Evolutionary conservation across 306 rosid genomes (phyloP), one percentile per base, ranked within the genome.

Genomic region (Canavalia ensiformis): DNA sequence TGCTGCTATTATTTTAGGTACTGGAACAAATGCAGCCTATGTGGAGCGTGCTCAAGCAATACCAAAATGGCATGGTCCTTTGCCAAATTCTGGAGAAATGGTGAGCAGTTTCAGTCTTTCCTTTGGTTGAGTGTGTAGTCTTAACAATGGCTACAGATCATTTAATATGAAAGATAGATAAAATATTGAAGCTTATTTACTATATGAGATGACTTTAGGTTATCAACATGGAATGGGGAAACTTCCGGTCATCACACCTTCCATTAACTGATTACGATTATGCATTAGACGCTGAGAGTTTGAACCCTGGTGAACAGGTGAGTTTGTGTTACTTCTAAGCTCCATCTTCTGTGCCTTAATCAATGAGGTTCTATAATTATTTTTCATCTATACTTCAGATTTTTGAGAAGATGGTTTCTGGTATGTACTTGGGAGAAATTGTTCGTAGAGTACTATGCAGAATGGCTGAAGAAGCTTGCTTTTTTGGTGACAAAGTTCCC

Each of bases 191-290:
- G 29, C 70, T 57, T 85, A 41, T 13, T 28, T 30, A 35, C 47
- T 56, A 12, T 72, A 25, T 67, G 76, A 64, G 64, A 83, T 63
- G 72, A 55, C 44, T 81, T 58, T 68, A 94, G 98, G 98, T 87
- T 68, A 92, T 94, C 79, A 94, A 94, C 88, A 92, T 94, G 98
- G 98, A 94, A 82, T 94, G 98, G 98, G 98, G 98, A 81, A 94
- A 88, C 83, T 94, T 94, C 63, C 83, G 90, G 60, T 92, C 98
- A 18, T 86, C 96, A 67, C 96, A 94, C 84, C 93, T 94, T 87
- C 97, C 98, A 25, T 65, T 88, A 47, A 90, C 98, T 31, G 97
- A 94, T 67, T 92, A 89, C 77, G 98, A 94, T 88, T 82, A 66
- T 44, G 88, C 85, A 59, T 84, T 94, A 79, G 98, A 94, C 81